Evolutionary conservation across 345 rosid species (phyloP).

Genomic region (Tarenaya hassleriana): DNA sequence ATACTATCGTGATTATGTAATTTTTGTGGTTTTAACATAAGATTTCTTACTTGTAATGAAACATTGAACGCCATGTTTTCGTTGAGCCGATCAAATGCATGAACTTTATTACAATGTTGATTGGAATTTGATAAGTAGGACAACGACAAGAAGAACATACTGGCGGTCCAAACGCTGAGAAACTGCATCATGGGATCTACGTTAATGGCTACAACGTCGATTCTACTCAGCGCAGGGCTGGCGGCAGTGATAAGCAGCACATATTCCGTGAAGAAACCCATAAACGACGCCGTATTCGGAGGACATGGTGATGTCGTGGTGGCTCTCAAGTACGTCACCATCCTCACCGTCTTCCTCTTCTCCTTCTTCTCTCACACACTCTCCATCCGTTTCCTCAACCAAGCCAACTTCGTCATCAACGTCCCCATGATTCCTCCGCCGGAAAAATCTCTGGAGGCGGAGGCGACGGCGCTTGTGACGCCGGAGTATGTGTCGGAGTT

Average conservation of each 20-base stretch:
- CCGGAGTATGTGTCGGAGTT: constrained; percentile 52
- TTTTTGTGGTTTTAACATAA: no score
- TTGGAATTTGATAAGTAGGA: no score
- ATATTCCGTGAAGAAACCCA: constrained; percentile 70
- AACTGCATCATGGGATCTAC: constrained; percentile 89
- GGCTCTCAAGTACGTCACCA: constrained; percentile 58
- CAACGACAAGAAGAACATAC: constrained; percentile 67
- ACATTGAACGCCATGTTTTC: no score
- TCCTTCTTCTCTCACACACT: constrained; percentile 74
- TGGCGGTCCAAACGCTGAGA: constrained; percentile 70
- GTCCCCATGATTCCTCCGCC: constrained; percentile 30
- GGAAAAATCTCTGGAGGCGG: constrained; percentile 16
- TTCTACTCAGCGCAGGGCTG: constrained; percentile 72
- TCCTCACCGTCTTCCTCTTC: constrained; percentile 59
- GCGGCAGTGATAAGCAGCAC: constrained; percentile 89
- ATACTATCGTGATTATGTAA: no score
- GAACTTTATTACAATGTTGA: no score
- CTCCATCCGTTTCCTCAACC: constrained; percentile 69
- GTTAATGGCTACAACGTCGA: constrained; percentile 85
- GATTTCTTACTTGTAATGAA: no score
- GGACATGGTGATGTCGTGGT: constrained; percentile 70
- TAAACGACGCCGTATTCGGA: constrained; percentile 62
- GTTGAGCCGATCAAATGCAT: no score
- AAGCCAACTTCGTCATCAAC: constrained; percentile 65
- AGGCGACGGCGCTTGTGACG: constrained; percentile 25